Conservation (phyloP, 192 early-diverging fungal species). For the Chytriomyces sp. region DNA sequence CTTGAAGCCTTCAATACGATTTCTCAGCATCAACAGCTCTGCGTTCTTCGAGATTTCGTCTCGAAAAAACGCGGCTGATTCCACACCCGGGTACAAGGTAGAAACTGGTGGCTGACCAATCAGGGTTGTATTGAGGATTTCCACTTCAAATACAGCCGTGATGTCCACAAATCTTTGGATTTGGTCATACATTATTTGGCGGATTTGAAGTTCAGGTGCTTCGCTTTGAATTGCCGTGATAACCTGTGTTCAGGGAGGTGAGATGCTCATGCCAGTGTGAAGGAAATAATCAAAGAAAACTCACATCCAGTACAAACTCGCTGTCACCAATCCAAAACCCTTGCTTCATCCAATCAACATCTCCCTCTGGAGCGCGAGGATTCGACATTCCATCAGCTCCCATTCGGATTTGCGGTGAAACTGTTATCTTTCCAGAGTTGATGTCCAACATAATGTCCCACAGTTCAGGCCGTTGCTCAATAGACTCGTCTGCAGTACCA, state of each 20-base stretch:
- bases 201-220: slow-evolving; percentile 83
- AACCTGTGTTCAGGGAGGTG: slow-evolving; percentile 50
- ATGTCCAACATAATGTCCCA: slow-evolving; percentile 98
- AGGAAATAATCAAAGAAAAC: slow-evolving; percentile 5
- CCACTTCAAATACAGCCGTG: slow-evolving; percentile 77
- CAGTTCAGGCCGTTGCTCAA: slow-evolving; percentile 90
- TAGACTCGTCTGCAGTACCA: slow-evolving; percentile 94
- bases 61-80: slow-evolving; percentile 65
- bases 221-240: slow-evolving; percentile 81
- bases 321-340: slow-evolving; percentile 45
- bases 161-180: slow-evolving; percentile 83
- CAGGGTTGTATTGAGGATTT: slow-evolving; percentile 64
- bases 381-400: not conserved
- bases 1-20: slow-evolving; percentile 86
- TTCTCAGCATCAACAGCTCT: slow-evolving; percentile 75
- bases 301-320: slow-evolving; percentile 41
- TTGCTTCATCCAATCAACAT: slow-evolving; percentile 44
- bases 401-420: slow-evolving; percentile 67
- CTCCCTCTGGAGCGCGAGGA: slow-evolving; percentile 16
- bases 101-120: slow-evolving; percentile 49
- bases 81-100: slow-evolving; percentile 28
- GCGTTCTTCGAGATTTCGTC: slow-evolving; percentile 69
- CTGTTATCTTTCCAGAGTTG: slow-evolving; percentile 90
- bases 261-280: not conserved
- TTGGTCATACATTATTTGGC: slow-evolving; percentile 87